Evolutionary conservation across 148 eudicot genomes (phyloP).

Genomic region (Chenopodium formosanum): DNA sequence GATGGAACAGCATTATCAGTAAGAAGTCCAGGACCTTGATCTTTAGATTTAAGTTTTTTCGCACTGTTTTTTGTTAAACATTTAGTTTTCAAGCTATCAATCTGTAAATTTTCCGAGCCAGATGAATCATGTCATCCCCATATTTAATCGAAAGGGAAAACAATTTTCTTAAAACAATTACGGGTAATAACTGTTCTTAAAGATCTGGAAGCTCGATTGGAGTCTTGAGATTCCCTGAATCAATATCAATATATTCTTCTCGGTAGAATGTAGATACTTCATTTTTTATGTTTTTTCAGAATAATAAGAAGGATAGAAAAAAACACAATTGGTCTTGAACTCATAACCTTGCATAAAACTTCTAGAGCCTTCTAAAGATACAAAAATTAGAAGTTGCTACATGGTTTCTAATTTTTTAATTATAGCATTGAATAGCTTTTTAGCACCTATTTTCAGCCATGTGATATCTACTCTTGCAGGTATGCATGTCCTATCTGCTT

Average conservation of each 20-base stretch:
- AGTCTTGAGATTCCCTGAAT: not conserved
- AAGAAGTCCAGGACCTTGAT: conserved; percentile 13
- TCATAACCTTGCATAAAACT: not conserved
- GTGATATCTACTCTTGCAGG: conserved; percentile 34
- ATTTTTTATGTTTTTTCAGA: not conserved
- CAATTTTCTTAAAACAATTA: too few relatives aligned
- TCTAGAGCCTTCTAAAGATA: not conserved
- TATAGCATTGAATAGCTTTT: not conserved
- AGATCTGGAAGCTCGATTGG: not conserved
- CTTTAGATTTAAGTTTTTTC: not conserved
- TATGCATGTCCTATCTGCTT: conserved; percentile 55
- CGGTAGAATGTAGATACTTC: not conserved
- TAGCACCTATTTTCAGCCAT: conserved; percentile 23
- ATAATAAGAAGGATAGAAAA: not conserved
- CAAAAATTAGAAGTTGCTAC: not conserved
- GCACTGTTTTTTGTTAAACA: too few relatives aligned
- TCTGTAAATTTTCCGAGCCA: not conserved
- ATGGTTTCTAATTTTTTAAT: conserved; percentile 7
- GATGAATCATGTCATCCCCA: not conserved
- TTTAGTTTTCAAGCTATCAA: not conserved
- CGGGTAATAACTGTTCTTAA: too few relatives aligned
- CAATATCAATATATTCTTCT: not conserved
- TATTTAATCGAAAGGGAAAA: not conserved
- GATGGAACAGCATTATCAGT: conserved; percentile 49
- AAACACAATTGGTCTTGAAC: not conserved